These are phyloP conservation scores for Ilex asprella DNA, from an alignment of 257 asterid species.

Conservation along the genomic window DNA sequence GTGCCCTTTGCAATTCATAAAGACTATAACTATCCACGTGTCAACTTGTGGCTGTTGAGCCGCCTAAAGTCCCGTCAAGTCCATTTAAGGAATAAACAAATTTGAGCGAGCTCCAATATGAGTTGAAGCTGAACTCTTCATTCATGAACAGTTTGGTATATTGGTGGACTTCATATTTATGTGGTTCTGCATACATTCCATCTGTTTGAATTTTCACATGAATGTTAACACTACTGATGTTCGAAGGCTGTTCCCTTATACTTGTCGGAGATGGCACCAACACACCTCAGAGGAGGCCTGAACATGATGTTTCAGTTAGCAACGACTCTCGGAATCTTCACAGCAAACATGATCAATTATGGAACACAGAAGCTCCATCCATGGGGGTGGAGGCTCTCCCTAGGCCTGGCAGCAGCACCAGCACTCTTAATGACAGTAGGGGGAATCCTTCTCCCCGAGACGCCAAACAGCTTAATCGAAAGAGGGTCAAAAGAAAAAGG, in stretches of 20 bases:
- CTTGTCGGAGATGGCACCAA: conserved; percentile 38
- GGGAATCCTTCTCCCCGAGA: conserved; percentile 22
- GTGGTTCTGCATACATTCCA: too few relatives aligned
- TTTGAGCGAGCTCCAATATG: too few relatives aligned
- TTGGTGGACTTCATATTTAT: too few relatives aligned
- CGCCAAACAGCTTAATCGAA: conserved; percentile 29
- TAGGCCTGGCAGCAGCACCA: conserved; percentile 34
- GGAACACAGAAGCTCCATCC: conserved; percentile 17
- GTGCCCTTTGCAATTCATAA: too few relatives aligned
- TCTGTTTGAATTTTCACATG: too few relatives aligned
- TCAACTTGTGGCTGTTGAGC: too few relatives aligned
- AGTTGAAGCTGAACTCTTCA: too few relatives aligned
- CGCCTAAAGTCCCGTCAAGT: too few relatives aligned
- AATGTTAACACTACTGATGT: background rate
- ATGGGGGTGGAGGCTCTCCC: conserved; percentile 28
- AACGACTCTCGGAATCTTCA: conserved; percentile 22
- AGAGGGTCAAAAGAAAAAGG: conserved; percentile 22
- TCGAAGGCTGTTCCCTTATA: conserved; percentile 35
- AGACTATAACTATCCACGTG: too few relatives aligned
- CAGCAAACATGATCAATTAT: conserved; percentile 24
- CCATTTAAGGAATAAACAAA: too few relatives aligned
- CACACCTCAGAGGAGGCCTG: conserved; percentile 35
- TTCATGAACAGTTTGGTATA: too few relatives aligned
- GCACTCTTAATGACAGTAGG: conserved; percentile 21
- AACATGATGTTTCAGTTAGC: conserved; percentile 30